Evolutionary conservation across 73 alveolate genomes (phyloP), one percentile per base, ranked within the genome.

Genomic region (Paramecium biaurelia): DNA sequence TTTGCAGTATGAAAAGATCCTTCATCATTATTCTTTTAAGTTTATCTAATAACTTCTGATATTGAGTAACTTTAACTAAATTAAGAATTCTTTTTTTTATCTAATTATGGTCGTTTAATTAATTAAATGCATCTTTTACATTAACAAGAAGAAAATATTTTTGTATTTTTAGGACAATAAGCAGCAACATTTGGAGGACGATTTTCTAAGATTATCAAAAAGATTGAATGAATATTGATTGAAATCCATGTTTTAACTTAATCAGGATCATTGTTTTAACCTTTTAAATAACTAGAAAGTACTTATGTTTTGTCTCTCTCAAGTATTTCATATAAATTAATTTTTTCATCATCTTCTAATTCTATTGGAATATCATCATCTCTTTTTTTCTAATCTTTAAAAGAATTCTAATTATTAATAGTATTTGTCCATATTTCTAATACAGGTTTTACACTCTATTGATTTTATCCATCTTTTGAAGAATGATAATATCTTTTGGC

Each of bases 401-500:
- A 79, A 11, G 90, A 79, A 79, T 79, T 79, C 32, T 79, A 12
- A 45, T 79, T 79, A 45, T 79, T 79, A 3, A 79, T 79, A 3
- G 90, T 79, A 41, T 79, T 79, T 9, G 90, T 79, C 90, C 90
- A 79, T 11, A 79, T 79, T 43, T 79, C 90, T 14, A 79, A 47
- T 47, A 79, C 42, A 23, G 90, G 90, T 24, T 79, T 79, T 24
- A 79, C 90, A 79, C 76, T 43, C 10, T 79, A 23, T 24, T 41
- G 21, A 42, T 47, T 38, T 79, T 79, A 42, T 43, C 90, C 90
- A 79, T 79, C 90, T 23, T 79, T 79, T 30, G 90, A 79, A n/a
- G 90, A 79, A 79, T 79, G 90, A 79, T 79, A 79, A 43, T 79
- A 79, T 45, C 90, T 18, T 79, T 79, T 79, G 21, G 90, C 90